Percentiles rank a stretch among this genome's conserved stretches.
Evolutionary conservation across 2,329 filamentous ascomycete species (phyloP).

Genomic region (Ophiostoma ulmi): DNA sequence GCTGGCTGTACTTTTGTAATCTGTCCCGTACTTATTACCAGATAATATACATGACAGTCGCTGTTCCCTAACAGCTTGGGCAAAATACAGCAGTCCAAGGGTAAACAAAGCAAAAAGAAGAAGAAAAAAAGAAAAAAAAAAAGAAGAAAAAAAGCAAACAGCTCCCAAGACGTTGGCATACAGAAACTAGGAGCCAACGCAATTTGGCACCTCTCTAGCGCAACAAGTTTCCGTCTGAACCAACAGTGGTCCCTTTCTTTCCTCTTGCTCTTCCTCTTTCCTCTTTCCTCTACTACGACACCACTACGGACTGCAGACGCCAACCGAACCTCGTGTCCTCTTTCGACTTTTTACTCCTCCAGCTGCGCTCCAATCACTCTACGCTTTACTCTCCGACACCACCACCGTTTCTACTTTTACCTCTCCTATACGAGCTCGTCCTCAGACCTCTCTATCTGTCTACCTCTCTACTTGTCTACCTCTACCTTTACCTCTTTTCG

Average conservation of each 20-base stretch:
- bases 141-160: not conserved
- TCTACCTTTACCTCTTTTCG: no score
- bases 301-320: not conserved
- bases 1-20: no score
- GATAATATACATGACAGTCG: no score
- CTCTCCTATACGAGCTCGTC: conserved; percentile 1
- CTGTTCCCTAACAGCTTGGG: not conserved
- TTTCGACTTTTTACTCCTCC: conserved; percentile 6
- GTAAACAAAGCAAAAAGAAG: not conserved
- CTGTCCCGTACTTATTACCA: no score
- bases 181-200: conserved; percentile 25
- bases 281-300: not conserved
- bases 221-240: conserved; percentile 19
- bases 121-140: not conserved
- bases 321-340: conserved; percentile 2
- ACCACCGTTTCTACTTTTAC: not conserved
- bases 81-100: not conserved
- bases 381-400: not conserved
- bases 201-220: conserved; percentile 26
- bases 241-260: conserved; percentile 23
- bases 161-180: conserved; percentile 14
- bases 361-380: not conserved
- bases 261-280: not conserved
- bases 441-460: not conserved
- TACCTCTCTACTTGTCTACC: no score